Percentiles rank a stretch among this genome's conserved stretches.
Evolutionary conservation across 345 rosid species (phyloP).

Genomic region (Lepidium didymum): DNA sequence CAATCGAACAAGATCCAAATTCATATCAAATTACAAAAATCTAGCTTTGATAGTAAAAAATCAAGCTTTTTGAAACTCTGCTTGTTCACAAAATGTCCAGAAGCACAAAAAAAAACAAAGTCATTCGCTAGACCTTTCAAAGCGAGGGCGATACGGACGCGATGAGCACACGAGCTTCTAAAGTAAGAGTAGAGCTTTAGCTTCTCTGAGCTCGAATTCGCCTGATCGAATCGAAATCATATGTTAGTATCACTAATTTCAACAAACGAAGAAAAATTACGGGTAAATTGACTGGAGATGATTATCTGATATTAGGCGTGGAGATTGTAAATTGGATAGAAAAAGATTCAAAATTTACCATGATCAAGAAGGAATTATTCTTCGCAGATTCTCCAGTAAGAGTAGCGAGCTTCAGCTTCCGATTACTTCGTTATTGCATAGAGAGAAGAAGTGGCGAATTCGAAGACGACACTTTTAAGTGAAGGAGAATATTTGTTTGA

Average conservation of each 20-base stretch:
- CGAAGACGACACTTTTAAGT: neutral
- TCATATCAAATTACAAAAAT: neutral
- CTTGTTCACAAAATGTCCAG: neutral
- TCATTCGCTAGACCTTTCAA: conserved; percentile 42
- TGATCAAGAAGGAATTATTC: neutral
- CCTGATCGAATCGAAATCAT: conserved; percentile 2
- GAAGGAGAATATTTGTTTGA: no score
- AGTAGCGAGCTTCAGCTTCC: neutral
- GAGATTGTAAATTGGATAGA: neutral
- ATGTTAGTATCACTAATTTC: no score
- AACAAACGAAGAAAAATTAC: no score
- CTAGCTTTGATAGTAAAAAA: no score
- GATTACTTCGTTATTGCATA: neutral
- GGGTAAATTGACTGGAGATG: neutral
- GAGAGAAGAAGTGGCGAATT: conserved; percentile 8
- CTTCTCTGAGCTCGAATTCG: neutral
- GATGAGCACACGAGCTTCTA: conserved; percentile 70
- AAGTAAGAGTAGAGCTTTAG: conserved; percentile 57
- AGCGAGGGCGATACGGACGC: conserved; percentile 72
- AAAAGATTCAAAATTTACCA: neutral
- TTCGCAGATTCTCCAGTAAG: neutral
- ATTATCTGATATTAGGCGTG: neutral
- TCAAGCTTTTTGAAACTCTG: no score
- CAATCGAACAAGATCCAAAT: neutral
- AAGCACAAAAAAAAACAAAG: neutral